phyloP scores from a whole-genome alignment of 2,329 filamentous ascomycete species.

The Aspergillus proliferans region DNA sequence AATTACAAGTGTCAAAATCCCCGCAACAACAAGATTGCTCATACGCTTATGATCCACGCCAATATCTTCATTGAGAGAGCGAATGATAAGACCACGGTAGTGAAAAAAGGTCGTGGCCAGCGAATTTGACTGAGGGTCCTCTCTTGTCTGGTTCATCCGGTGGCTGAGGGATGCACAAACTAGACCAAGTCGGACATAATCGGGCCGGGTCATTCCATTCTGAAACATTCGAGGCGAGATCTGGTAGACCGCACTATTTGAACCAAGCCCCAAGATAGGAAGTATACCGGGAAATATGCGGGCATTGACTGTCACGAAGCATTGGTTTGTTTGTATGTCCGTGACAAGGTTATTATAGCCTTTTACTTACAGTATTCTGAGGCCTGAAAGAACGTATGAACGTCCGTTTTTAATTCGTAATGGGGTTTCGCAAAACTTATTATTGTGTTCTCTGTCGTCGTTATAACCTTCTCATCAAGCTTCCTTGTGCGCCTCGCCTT shows the following conservation, averaged over 20 bases:
- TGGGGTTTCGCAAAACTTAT: neutral
- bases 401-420: slow-evolving; percentile 8
- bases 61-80: slow-evolving; percentile 25
- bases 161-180: slow-evolving; percentile 31
- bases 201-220: slow-evolving; percentile 14
- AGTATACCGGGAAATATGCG: slow-evolving; percentile 26
- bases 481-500: neutral
- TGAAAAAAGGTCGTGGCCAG: slow-evolving; percentile 22
- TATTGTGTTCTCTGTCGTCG: neutral
- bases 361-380: slow-evolving; percentile 26
- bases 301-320: slow-evolving; percentile 20
- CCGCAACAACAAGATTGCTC: slow-evolving; percentile 24
- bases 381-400: slow-evolving; percentile 17
- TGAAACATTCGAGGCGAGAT: slow-evolving; percentile 17
- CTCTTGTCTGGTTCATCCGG: slow-evolving; percentile 22
- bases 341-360: neutral
- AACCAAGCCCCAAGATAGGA: slow-evolving; percentile 16
- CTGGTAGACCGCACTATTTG: slow-evolving; percentile 19
- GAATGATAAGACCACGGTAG: slow-evolving; percentile 26
- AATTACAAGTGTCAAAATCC: slow-evolving; percentile 27
- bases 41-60: slow-evolving; percentile 10
- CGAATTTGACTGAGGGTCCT: slow-evolving; percentile 8
- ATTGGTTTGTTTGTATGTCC: neutral
- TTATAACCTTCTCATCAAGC: slow-evolving; percentile 26
- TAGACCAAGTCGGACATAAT: slow-evolving; percentile 23